Conservation (phyloP, 2,329 filamentous ascomycete genomes). For the Fusarium sp. region DNA sequence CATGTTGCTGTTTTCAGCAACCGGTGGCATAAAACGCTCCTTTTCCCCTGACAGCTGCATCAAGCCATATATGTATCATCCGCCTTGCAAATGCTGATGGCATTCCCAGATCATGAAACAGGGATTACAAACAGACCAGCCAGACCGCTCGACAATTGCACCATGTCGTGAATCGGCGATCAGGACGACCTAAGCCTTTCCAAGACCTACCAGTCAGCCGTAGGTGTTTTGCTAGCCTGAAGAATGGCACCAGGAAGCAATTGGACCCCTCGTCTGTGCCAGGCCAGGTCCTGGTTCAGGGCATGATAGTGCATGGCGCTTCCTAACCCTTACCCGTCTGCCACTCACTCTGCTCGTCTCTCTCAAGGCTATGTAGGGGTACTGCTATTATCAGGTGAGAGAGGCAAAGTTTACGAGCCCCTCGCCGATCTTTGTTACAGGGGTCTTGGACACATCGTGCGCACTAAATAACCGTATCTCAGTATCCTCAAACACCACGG, state of each 20-base stretch:
- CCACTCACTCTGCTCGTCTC: not conserved
- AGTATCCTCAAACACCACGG: not conserved
- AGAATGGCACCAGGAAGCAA: not conserved
- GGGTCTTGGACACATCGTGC: not conserved
- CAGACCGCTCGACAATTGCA: conserved; percentile 29
- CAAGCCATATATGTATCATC: not conserved
- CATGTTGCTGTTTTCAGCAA: not conserved
- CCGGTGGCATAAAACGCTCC: not conserved
- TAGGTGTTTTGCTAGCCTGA: conserved; percentile 14
- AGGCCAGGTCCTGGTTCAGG: conserved; percentile 26
- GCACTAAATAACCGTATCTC: not conserved
- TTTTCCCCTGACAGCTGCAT: not conserved
- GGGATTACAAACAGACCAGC: conserved; percentile 17
- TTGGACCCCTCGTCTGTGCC: conserved; percentile 23
- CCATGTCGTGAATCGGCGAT: conserved; percentile 36
- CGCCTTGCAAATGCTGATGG: not conserved
- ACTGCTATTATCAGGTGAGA: conserved; percentile 18
- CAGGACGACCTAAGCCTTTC: conserved; percentile 8
- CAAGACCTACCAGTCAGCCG: not conserved
- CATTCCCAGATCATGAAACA: not conserved
- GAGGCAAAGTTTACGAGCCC: conserved; percentile 22
- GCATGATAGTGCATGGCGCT: not conserved
- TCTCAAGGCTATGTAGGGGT: not conserved
- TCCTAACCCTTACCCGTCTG: not conserved
- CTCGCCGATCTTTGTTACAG: conserved; percentile 11